Evolutionary conservation across 148 eudicot genomes (phyloP).

Genomic region (Camellia granthamiana): DNA sequence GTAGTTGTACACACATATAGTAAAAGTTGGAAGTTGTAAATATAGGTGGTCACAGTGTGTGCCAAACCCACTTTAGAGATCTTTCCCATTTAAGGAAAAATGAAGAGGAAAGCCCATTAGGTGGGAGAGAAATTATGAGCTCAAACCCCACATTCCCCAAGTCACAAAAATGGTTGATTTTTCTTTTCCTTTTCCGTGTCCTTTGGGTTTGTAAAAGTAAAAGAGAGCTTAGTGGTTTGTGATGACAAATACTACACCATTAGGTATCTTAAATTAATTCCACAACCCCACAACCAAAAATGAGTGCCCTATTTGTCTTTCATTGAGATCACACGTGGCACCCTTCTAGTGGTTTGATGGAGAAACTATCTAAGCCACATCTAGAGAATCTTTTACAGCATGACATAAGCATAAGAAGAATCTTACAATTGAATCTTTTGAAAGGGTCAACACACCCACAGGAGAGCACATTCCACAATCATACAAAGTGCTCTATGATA

Average conservation of each 20-base stretch:
- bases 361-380: not conserved
- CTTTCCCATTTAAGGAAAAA: constrained; percentile 12
- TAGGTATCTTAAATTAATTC: no score
- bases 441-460: not conserved
- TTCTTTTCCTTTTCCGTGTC: not conserved
- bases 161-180: not conserved
- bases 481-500: not conserved
- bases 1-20: no score
- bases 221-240: constrained; percentile 8
- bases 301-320: no score
- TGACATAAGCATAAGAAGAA: not conserved
- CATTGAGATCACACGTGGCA: no score
- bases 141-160: not conserved
- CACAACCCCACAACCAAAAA: no score
- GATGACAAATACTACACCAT: not conserved
- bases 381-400: no score
- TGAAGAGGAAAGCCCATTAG: not conserved
- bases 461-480: not conserved
- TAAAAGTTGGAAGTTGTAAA: no score
- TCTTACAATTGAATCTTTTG: not conserved
- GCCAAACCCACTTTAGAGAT: not conserved
- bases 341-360: no score
- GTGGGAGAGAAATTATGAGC: not conserved
- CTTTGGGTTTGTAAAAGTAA: constrained; percentile 11
- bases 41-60: no score